A percentile compares a stretch with the other conserved stretches of the same genome.
phyloP scores from a whole-genome alignment of 2,329 filamentous ascomycete genomes.

The Westerdykella sp. region DNA sequence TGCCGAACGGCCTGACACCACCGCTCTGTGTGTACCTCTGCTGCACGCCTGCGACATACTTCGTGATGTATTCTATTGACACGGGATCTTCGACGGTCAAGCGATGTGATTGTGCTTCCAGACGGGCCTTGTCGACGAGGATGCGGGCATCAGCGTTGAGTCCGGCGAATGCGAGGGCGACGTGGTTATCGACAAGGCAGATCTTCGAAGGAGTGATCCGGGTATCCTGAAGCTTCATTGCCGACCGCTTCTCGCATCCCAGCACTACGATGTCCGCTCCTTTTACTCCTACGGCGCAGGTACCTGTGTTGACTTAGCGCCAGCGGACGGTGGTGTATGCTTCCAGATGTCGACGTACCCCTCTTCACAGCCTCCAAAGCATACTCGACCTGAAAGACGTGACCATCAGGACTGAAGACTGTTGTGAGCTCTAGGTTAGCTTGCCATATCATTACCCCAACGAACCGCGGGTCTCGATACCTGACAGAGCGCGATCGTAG shows the following conservation, averaged over 20 bases:
- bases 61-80: constrained; percentile 98
- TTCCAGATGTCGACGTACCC: constrained; percentile 51
- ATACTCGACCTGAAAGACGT: constrained; percentile 99
- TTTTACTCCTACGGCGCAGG: constrained; percentile 96
- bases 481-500: constrained; percentile 98
- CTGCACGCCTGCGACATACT: constrained; percentile 96
- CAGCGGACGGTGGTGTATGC: neutral
- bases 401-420: constrained; percentile 98
- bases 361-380: constrained; percentile 96
- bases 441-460: constrained; percentile 11
- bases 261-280: constrained; percentile 90
- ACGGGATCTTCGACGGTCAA: constrained; percentile 96
- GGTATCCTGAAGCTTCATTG: constrained; percentile 99
- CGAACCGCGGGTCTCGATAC: constrained; percentile 51
- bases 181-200: constrained; percentile 89
- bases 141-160: constrained; percentile 97
- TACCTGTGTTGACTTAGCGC: constrained; percentile 53
- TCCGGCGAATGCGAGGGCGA: constrained; percentile 93
- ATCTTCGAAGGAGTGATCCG: constrained; percentile 99
- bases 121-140: constrained; percentile 92
- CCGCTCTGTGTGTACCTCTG: constrained; percentile 98
- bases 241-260: constrained; percentile 96
- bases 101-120: constrained; percentile 96
- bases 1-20: constrained; percentile 96
- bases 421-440: constrained; percentile 41